Base-by-base conservation (phyloP, 2,329 filamentous ascomycete species). In the Allantophomopsis lycopodina region DNA sequence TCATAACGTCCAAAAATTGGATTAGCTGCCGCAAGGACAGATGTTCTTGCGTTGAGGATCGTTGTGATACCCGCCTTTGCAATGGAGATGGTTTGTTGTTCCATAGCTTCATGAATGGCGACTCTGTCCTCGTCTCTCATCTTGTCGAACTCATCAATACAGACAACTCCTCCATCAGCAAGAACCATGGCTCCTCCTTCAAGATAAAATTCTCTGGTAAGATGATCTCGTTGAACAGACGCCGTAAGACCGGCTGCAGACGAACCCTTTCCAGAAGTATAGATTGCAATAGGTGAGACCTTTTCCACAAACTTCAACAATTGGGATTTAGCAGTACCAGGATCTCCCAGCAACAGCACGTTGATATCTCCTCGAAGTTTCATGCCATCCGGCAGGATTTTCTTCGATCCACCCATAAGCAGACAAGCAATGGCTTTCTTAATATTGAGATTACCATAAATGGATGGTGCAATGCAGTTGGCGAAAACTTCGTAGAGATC, bases 131-230 rank as follows among this genome's bases (percentile, higher is more conserved):
- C 91, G 56, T 98, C 91, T 46, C 91, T 75, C 91, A 98, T 98
- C 69, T 98, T 98, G 66, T 98, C 91, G 56, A 98, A 98, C 62
- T 98, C 91, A 56, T 98, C 91, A 51, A 98, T 98, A 60, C 91
- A 96, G 8, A 96, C 91, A 1, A 96, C 89, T 51, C 91, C 91
- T 2, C 88, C 88, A 49, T 98, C 91, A 4, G 91, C 91, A 14
- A 98, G 75, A 3, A 98, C 91, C 91, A 98, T 96, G 23, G 91
- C 91, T 61, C 91, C 91, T 36, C 91, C 91, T 66, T 98, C 91
- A 1, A 98, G 76, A 54, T 96, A 98, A 60, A 98, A 98, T 58
- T 98, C 91, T 38, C 91, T 76, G 0, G 89, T 95, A 12, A 79
- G 83, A 12, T 84, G 79, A 54, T 98, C 91, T 42, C 91, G 79